Percentiles rank a stretch among this genome's conserved stretches.
phyloP scores from a whole-genome alignment of 2,329 filamentous ascomycete genomes.

The Monosporascus sp. region DNA sequence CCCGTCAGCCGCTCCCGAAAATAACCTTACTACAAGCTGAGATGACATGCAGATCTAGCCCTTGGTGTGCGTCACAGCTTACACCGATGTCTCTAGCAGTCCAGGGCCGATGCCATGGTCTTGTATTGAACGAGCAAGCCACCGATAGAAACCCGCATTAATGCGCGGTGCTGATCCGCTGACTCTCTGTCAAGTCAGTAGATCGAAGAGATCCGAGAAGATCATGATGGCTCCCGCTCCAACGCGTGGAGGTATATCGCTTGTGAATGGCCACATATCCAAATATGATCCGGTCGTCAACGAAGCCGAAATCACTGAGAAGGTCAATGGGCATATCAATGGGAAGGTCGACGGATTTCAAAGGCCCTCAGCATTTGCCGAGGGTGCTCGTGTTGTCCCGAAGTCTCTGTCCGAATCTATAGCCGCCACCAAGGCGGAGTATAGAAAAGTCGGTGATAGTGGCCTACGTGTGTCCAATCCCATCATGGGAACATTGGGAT shows the following conservation, averaged over 20 bases:
- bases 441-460: constrained; percentile 2
- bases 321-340: background rate
- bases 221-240: background rate
- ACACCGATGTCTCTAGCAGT: too few species aligned
- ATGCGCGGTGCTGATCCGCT: background rate
- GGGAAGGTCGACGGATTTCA: background rate
- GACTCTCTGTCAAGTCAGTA: background rate
- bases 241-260: background rate
- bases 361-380: background rate
- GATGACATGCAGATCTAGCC: too few species aligned
- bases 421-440: background rate
- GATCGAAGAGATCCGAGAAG: background rate
- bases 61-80: too few species aligned
- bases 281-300: background rate
- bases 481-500: constrained; percentile 5
- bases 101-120: too few species aligned
- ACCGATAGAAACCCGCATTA: too few species aligned
- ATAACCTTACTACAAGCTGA: too few species aligned
- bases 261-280: background rate
- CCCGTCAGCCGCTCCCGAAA: too few species aligned
- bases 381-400: background rate
- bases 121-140: too few species aligned
- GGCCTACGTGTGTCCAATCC: constrained; percentile 6
- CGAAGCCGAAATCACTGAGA: background rate
- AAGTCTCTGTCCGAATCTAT: background rate